A percentile compares a stretch with the other conserved stretches of the same genome.
phyloP scores from a whole-genome alignment of 345 rosid species.

The Balakata baccata region DNA sequence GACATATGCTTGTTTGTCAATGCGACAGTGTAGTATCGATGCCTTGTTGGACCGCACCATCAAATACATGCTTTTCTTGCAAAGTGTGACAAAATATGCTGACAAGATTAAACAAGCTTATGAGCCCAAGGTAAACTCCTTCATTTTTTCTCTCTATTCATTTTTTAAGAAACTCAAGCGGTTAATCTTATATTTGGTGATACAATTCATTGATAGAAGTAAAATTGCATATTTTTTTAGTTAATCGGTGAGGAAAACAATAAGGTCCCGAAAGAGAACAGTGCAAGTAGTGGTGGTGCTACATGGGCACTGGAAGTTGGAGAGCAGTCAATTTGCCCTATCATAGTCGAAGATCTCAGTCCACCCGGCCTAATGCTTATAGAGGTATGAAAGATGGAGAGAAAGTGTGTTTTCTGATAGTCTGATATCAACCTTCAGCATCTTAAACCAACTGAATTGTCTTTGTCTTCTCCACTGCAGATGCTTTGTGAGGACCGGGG shows the following conservation, averaged over 20 bases:
- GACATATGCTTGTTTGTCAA: slow-evolving; percentile 13
- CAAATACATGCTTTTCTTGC: slow-evolving; percentile 86
- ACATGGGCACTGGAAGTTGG: slow-evolving; percentile 91
- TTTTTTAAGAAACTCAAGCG: background rate
- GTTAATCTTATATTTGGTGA: slow-evolving; percentile 12
- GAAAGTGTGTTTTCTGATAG: background rate
- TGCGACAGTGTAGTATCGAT: slow-evolving; percentile 82
- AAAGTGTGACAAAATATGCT: slow-evolving; percentile 70
- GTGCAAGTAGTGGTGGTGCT: slow-evolving; percentile 41
- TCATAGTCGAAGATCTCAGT: slow-evolving; percentile 74
- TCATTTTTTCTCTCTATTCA: slow-evolving; percentile 5
- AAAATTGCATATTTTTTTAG: slow-evolving; percentile 25
- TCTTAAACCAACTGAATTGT: background rate
- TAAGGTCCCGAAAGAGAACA: slow-evolving; percentile 31
- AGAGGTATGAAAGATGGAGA: slow-evolving; percentile 46
- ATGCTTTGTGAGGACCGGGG: slow-evolving; percentile 78
- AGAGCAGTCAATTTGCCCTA: slow-evolving; percentile 62
- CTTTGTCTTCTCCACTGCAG: slow-evolving; percentile 34
- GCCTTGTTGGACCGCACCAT: slow-evolving; percentile 73
- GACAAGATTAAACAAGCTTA: slow-evolving; percentile 67
- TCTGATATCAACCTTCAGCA: background rate
- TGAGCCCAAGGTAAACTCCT: slow-evolving; percentile 55
- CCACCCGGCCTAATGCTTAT: slow-evolving; percentile 77
- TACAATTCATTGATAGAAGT: slow-evolving; percentile 11
- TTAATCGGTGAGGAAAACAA: slow-evolving; percentile 37